These are phyloP conservation scores for Xylariaceae sp. DNA, from an alignment of 2,329 filamentous ascomycete species.

Conservation along the genomic window DNA sequence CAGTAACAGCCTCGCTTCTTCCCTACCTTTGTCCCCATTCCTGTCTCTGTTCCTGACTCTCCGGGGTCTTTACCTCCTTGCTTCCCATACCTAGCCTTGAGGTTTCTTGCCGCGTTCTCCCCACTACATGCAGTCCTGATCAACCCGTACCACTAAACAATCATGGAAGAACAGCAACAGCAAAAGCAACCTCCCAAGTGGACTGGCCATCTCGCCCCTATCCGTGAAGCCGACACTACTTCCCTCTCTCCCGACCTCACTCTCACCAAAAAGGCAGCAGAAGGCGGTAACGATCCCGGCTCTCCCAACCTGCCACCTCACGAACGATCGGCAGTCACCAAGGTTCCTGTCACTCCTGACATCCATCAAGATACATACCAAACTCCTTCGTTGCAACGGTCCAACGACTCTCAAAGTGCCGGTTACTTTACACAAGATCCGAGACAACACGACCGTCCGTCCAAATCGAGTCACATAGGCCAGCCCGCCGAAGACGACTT, in stretches of 20 bases:
- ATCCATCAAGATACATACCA: conserved; percentile 45
- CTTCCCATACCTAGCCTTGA: neutral
- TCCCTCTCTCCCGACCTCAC: conserved; percentile 27
- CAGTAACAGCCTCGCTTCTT: neutral
- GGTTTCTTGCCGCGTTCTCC: neutral
- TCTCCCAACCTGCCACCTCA: conserved; percentile 45
- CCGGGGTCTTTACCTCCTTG: neutral
- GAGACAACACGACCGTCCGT: conserved; percentile 31
- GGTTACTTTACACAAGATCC: conserved; percentile 45
- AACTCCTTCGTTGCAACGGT: conserved; percentile 27
- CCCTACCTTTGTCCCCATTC: neutral
- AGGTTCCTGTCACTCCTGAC: conserved; percentile 51
- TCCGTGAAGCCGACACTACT: conserved; percentile 28
- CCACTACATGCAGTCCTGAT: neutral
- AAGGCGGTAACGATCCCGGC: neutral
- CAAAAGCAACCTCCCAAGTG: conserved; percentile 10
- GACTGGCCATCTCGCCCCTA: conserved; percentile 4
- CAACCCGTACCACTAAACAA: conserved; percentile 27
- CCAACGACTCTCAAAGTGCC: conserved; percentile 30
- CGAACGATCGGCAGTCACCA: conserved; percentile 42
- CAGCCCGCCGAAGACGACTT: conserved; percentile 25
- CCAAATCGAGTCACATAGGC: conserved; percentile 30
- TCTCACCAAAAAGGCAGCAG: neutral
- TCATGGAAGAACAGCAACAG: conserved; percentile 33
- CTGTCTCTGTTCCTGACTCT: neutral